These are phyloP conservation scores for Mycena kentingensis DNA, from an alignment of 768 basidiomycete species.

Conservation along the genomic window DNA sequence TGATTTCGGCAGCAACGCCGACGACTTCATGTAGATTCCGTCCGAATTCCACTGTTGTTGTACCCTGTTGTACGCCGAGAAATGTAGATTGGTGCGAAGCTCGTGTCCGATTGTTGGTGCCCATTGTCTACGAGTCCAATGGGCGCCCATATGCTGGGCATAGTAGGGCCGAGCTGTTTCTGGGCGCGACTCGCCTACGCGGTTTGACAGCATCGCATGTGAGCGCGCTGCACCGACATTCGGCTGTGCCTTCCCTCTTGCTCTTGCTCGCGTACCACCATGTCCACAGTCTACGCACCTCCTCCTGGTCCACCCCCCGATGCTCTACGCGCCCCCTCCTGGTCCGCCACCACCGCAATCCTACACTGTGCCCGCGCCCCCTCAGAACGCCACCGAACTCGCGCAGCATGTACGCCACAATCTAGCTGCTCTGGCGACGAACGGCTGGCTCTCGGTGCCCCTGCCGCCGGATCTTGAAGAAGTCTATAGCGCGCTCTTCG, in stretches of 20 bases:
- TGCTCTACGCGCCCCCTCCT: background rate
- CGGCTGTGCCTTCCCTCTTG: too few relatives aligned
- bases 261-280: too few relatives aligned
- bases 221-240: too few relatives aligned
- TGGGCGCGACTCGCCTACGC: too few relatives aligned
- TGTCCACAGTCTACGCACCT: background rate
- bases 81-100: too few relatives aligned
- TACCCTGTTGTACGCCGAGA: background rate
- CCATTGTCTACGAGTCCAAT: too few relatives aligned
- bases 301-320: background rate
- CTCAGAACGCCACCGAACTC: constrained; percentile 9
- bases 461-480: constrained; percentile 18
- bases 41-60: background rate
- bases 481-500: constrained; percentile 10
- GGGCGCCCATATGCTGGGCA: too few relatives aligned
- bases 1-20: constrained; percentile 73
- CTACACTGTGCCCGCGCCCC: too few relatives aligned
- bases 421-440: constrained; percentile 7
- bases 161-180: too few relatives aligned
- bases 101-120: too few relatives aligned
- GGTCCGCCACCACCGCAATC: too few relatives aligned
- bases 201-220: too few relatives aligned
- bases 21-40: constrained; percentile 93
- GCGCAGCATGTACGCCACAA: constrained; percentile 4
- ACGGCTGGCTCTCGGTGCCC: constrained; percentile 17